These are phyloP conservation scores for Isoetes taiwanensis DNA, from an alignment of 75 land plant species.

Conservation along the genomic window DNA sequence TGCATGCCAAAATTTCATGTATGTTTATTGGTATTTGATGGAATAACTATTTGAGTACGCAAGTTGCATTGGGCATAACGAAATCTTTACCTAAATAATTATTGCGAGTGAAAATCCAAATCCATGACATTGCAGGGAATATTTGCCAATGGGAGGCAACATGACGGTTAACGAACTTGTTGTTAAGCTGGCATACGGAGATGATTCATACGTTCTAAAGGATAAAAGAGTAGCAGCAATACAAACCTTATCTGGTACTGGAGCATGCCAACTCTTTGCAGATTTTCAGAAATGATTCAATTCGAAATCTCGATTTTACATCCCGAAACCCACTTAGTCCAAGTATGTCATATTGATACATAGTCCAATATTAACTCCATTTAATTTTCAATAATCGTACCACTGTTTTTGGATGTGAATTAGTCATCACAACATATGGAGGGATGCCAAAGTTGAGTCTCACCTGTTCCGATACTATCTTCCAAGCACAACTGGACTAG, in stretches of 20 bases:
- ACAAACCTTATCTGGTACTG: constrained; percentile 89
- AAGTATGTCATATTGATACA: constrained; percentile 50
- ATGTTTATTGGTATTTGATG: constrained; percentile 16
- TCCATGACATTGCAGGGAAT: constrained; percentile 38
- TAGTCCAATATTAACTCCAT: too few relatives aligned
- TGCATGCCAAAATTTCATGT: constrained; percentile 60
- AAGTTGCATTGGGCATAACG: too few relatives aligned
- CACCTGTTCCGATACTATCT: constrained; percentile 72
- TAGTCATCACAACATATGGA: constrained; percentile 91
- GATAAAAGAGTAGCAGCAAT: constrained; percentile 73
- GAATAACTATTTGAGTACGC: too few relatives aligned
- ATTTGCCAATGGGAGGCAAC: constrained; percentile 92
- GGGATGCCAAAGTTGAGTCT: constrained; percentile 80
- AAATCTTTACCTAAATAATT: too few relatives aligned
- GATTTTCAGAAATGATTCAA: constrained; percentile 77
- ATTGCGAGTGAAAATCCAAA: neutral
- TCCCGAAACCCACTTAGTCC: constrained; percentile 86
- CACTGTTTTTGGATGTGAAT: too few relatives aligned
- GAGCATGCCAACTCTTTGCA: constrained; percentile 88
- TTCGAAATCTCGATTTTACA: constrained; percentile 71
- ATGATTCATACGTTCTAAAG: constrained; percentile 51
- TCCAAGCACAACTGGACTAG: constrained; percentile 66
- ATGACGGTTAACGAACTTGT: constrained; percentile 52
- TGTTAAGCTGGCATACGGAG: constrained; percentile 76
- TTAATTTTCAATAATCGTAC: too few relatives aligned